These are phyloP conservation scores for Cyclostephanos tholiformis DNA, from an alignment of 108 stramenopile species.

Conservation along the genomic window DNA sequence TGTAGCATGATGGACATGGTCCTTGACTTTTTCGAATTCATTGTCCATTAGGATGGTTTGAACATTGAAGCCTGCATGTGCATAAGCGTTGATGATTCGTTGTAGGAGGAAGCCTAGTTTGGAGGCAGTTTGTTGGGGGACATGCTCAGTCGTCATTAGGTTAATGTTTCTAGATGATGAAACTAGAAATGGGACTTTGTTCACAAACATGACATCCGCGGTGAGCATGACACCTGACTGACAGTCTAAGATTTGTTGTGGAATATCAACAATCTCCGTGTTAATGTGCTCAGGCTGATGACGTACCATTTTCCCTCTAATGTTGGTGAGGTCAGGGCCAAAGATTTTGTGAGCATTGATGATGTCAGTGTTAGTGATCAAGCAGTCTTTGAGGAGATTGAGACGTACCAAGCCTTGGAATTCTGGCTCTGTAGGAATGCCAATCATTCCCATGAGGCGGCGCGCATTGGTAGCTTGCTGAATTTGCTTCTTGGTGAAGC, in stretches of 20 bases:
- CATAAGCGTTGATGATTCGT: conserved; percentile 8
- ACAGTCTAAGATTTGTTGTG: conserved; percentile 10
- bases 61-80: conserved; percentile 14
- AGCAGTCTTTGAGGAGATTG: conserved; percentile 39
- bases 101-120: conserved; percentile 13
- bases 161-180: not conserved
- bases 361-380: conserved; percentile 30
- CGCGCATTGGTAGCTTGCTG: conserved; percentile 12
- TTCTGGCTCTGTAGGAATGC: not conserved
- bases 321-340: too few species aligned
- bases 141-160: not conserved
- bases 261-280: conserved; percentile 16
- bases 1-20: not conserved
- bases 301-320: conserved; percentile 28
- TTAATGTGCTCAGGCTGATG: not conserved
- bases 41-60: conserved; percentile 7
- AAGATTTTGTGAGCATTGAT: conserved; percentile 41
- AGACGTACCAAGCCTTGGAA: conserved; percentile 15
- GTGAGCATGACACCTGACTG: conserved; percentile 37
- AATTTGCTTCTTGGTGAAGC: conserved; percentile 12
- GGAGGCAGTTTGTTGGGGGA: not conserved
- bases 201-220: conserved; percentile 49
- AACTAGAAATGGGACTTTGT: too few species aligned
- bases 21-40: conserved; percentile 20
- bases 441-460: conserved; percentile 5